A percentile compares a stretch with the other conserved stretches of the same genome.
These are phyloP conservation scores for Fremontodendron californicum DNA, from an alignment of 345 rosid genomes.

Conservation along the genomic window DNA sequence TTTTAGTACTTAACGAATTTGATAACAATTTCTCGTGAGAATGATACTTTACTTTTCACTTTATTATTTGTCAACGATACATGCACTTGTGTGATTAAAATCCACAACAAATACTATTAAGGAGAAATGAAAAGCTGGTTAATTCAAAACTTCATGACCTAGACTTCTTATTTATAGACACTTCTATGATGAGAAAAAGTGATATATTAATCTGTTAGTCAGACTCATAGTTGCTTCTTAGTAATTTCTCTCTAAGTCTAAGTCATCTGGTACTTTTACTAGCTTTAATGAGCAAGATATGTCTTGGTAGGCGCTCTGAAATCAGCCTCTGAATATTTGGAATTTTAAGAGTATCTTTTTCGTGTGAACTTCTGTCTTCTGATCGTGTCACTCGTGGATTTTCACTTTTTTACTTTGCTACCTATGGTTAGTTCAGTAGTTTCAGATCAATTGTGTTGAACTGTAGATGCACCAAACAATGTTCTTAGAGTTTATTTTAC, in stretches of 20 bases:
- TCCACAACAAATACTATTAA: no score
- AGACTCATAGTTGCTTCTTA: background rate
- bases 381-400: no score
- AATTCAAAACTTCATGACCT: background rate
- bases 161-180: background rate
- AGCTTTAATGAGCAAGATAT: background rate
- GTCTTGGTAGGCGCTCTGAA: background rate
- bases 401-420: no score
- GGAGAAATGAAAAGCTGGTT: background rate
- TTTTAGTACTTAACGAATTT: no score
- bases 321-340: background rate
- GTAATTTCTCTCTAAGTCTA: background rate
- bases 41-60: no score
- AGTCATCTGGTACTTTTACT: background rate
- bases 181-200: background rate
- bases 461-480: background rate
- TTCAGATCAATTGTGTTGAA: background rate
- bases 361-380: no score
- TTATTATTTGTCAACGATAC: no score
- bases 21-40: no score
- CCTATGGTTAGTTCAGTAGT: no score
- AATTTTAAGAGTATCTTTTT: background rate
- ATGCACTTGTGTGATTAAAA: no score
- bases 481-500: no score
- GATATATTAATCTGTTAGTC: background rate